Percentiles rank a stretch among this genome's conserved stretches.
These are phyloP conservation scores for Coniferiporia sulphurascens DNA, from an alignment of 1,284 basidiomycete species.

Conservation along the genomic window DNA sequence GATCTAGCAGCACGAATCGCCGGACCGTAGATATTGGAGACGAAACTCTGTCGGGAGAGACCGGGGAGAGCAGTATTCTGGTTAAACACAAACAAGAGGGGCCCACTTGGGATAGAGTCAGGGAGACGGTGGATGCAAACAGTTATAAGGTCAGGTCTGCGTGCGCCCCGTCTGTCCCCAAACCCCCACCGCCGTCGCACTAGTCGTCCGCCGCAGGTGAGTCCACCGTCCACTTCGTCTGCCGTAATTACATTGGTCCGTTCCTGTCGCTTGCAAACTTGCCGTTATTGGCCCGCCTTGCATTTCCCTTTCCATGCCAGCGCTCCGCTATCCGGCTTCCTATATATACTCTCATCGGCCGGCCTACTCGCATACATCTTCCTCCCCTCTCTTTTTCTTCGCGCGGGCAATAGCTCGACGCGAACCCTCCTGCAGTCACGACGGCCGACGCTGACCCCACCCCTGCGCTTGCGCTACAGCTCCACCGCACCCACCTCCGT, in stretches of 20 bases:
- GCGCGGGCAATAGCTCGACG: slow-evolving; percentile 5
- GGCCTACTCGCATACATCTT: not conserved
- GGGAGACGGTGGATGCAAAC: not conserved
- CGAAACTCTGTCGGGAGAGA: slow-evolving; percentile 4
- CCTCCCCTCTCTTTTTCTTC: not conserved
- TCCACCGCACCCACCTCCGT: slow-evolving; percentile 17
- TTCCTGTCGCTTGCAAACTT: not conserved
- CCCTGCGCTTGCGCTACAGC: slow-evolving; percentile 15
- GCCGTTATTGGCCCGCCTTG: not conserved
- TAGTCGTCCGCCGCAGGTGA: too few species aligned
- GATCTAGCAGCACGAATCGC: not conserved
- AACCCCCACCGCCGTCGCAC: too few species aligned
- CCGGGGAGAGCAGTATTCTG: not conserved
- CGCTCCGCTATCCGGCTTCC: not conserved
- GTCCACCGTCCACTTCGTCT: not conserved
- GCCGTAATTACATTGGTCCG: not conserved
- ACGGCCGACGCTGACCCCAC: slow-evolving; percentile 10
- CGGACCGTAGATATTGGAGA: slow-evolving; percentile 5
- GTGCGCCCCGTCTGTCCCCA: too few species aligned
- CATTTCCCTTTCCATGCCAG: not conserved
- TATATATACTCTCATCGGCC: not conserved
- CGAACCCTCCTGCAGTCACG: slow-evolving; percentile 5
- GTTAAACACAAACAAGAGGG: not conserved
- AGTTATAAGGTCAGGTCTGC: too few species aligned
- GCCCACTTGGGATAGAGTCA: not conserved